Conservation (phyloP, 2,329 filamentous ascomycete species). For the Paecilomyces variotii region DNA sequence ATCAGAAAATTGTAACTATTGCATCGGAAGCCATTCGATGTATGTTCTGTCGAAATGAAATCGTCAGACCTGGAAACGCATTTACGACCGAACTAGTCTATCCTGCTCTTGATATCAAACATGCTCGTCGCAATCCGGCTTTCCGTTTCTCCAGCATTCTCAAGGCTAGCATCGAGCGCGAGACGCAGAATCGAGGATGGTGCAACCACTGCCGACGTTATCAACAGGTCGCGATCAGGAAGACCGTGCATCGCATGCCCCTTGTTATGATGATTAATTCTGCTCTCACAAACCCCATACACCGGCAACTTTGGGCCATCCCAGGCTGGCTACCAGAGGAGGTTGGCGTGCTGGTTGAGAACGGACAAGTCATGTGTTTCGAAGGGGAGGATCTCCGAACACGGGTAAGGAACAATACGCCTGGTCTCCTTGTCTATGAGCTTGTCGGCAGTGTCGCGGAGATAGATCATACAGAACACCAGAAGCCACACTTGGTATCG, state of each 20-base stretch:
- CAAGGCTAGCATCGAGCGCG: conserved; percentile 85
- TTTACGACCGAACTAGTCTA: conserved; percentile 84
- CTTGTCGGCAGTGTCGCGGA: conserved; percentile 83
- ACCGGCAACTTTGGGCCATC: conserved; percentile 70
- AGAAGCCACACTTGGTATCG: conserved; percentile 84
- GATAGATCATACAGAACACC: conserved; percentile 75
- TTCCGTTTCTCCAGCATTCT: conserved; percentile 76
- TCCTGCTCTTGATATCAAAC: conserved; percentile 51
- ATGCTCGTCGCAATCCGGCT: conserved; percentile 38
- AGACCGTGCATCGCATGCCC: conserved; percentile 74
- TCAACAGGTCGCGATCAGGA: conserved; percentile 76
- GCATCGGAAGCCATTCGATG: conserved; percentile 60
- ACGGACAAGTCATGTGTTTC: conserved; percentile 89
- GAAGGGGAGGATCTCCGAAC: conserved; percentile 82
- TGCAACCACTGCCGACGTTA: conserved; percentile 87
- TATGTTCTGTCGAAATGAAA: conserved; percentile 80
- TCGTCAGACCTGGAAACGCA: conserved; percentile 66
- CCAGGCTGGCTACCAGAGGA: conserved; percentile 90
- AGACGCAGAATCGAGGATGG: conserved; percentile 86
- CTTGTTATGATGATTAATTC: conserved; percentile 81
- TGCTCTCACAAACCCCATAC: conserved; percentile 63
- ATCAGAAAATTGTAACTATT: conserved; percentile 50
- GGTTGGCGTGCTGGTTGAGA: conserved; percentile 83
- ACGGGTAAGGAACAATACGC: conserved; percentile 69
- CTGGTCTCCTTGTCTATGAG: conserved; percentile 82